These are phyloP conservation scores for Coemansia guatemalensis DNA, from an alignment of 192 early-diverging fungal species.

Conservation along the genomic window DNA sequence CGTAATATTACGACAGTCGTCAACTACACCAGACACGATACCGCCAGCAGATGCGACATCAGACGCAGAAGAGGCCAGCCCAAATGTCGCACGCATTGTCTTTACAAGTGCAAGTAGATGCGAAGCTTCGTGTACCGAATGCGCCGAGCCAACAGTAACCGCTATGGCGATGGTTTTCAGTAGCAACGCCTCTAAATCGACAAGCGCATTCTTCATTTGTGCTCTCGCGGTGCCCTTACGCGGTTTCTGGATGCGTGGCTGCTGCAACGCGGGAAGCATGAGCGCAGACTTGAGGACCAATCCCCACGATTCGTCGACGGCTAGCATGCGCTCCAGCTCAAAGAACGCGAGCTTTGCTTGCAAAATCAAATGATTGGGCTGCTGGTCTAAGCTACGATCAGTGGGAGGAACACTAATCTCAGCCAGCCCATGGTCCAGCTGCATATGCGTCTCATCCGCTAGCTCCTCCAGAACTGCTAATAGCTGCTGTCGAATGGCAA, in stretches of 20 bases:
- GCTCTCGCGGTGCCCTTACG: conserved; percentile 33
- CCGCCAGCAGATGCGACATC: not conserved
- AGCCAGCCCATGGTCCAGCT: not conserved
- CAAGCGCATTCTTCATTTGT: conserved; percentile 14
- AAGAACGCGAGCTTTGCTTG: conserved; percentile 26
- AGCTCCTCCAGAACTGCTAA: conserved; percentile 7
- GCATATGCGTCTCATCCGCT: not conserved
- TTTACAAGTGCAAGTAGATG: conserved; percentile 33
- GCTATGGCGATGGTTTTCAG: conserved; percentile 11
- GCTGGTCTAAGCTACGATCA: conserved; percentile 28
- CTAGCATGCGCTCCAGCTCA: conserved; percentile 21
- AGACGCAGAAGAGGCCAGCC: conserved; percentile 1
- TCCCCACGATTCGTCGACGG: conserved; percentile 7
- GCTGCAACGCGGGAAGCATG: conserved; percentile 26
- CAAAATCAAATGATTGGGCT: conserved; percentile 30
- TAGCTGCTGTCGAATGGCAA: conserved; percentile 19
- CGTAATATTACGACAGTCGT: conserved; percentile 37
- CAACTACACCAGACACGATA: conserved; percentile 20
- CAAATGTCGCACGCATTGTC: conserved; percentile 21
- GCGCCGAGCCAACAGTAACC: conserved; percentile 33
- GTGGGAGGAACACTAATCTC: not conserved
- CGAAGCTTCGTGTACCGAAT: conserved; percentile 33
- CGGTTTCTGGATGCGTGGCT: conserved; percentile 20
- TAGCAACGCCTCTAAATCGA: conserved; percentile 27
- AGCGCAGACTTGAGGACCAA: conserved; percentile 28